A percentile compares a stretch with the other conserved stretches of the same genome.
Evolutionary conservation across 371 early-diverging fungal genomes (phyloP).

Genomic region (Actinomucor elegans): DNA sequence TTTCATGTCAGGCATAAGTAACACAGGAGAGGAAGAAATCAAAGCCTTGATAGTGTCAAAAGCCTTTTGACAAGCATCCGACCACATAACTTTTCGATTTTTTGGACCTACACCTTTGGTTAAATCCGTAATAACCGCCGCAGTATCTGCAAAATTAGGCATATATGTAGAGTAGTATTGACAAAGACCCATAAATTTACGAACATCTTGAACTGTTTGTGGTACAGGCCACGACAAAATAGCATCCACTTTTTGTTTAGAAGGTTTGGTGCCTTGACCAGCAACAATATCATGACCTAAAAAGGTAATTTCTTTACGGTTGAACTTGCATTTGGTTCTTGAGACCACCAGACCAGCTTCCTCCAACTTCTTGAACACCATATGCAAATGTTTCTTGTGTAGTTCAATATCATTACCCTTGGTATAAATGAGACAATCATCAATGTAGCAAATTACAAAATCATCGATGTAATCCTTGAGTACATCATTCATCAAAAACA

Average conservation of each 20-base stretch:
- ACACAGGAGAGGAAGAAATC: conserved; percentile 9
- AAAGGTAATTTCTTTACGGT: conserved; percentile 30
- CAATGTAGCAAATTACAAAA: conserved; percentile 37
- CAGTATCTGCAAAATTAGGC: conserved; percentile 29
- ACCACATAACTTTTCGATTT: conserved; percentile 6
- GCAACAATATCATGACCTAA: conserved; percentile 46
- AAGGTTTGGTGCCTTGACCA: conserved; percentile 25
- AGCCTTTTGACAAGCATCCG: not conserved
- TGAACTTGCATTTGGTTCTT: conserved; percentile 56
- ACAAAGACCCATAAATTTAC: conserved; percentile 29
- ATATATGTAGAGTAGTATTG: conserved; percentile 34
- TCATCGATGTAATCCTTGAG: conserved; percentile 37
- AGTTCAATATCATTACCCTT: conserved; percentile 30
- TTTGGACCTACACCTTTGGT: conserved; percentile 18
- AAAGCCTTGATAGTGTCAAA: conserved; percentile 9
- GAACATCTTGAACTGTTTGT: conserved; percentile 30
- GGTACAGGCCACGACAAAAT: conserved; percentile 39
- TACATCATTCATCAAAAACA: conserved; percentile 33
- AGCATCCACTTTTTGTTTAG: conserved; percentile 19
- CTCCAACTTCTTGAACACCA: conserved; percentile 31
- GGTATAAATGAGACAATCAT: conserved; percentile 53
- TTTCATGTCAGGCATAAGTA: conserved; percentile 18
- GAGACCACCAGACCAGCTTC: conserved; percentile 29
- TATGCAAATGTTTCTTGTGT: conserved; percentile 35
- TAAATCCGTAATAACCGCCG: conserved; percentile 37